Evolutionary conservation across 208 protist genomes (phyloP), one percentile per base, ranked within the genome.

Genomic region (Leptomonas pyrrhocoris): DNA sequence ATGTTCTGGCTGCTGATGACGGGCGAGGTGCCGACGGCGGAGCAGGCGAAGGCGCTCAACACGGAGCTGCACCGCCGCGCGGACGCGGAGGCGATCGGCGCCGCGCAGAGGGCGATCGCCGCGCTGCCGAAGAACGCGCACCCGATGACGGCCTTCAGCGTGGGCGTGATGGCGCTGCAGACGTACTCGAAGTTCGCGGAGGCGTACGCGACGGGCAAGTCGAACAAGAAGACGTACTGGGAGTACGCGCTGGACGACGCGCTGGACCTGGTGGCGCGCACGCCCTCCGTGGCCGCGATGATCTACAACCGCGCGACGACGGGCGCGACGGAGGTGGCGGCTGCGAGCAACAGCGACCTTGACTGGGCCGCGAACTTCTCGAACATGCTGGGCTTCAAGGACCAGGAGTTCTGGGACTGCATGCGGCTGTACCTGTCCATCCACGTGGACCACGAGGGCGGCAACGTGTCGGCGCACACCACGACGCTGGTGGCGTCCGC

Each of bases 391-490:
- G 98, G 98, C 73, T 98, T 91, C 76, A 85, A 81, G 43, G 84
- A 91, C 60, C 59, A 90, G 48, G 53, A 89, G 50, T 98, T 99
- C 73, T 88, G 85, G 80, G 98, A 99, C 65, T 94, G 99, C 61
- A 98, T 99, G 95, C 94, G 98, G 59, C 85, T 99, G 31, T 99
- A 99, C 85, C 86, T 99, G 18, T 90, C 83, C 48, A 93, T 99
- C 60, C 97, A 99, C 81, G 83, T 85, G n/a, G 97, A 98, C 72
- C 97, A 98, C 82, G 96, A 98, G 84, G 92, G 98, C 63, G 98
- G 98, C 79, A 99, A 99, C 81, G 97, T 98, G 28, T 97, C 93
- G 46, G 98, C 98, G 42, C 98, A 99, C 86, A 94, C 97, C n/a
- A 98, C 94, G 48, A 95, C 97, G 67, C 89, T 99, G 28, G 98